These are phyloP conservation scores for Talaromyces sp. DNA, from an alignment of 2,329 filamentous ascomycete species.

Conservation along the genomic window DNA sequence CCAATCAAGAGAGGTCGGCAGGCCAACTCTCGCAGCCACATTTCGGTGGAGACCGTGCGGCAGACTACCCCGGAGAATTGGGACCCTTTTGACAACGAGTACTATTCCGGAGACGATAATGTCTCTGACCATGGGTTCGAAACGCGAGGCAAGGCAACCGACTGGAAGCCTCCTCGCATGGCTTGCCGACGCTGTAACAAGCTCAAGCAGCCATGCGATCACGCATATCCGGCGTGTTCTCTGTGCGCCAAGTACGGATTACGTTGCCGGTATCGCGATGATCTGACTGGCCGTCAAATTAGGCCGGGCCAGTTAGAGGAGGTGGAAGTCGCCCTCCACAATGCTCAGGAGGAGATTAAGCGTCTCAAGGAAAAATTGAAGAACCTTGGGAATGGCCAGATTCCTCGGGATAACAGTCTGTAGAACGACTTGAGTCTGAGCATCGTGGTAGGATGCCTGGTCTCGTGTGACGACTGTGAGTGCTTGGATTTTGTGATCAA, in stretches of 20 bases:
- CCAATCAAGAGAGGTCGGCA: background rate
- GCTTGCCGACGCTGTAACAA: conserved; percentile 15
- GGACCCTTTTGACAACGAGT: conserved; percentile 7
- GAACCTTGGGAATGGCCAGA: background rate
- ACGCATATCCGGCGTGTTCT: conserved; percentile 12
- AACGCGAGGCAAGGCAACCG: conserved; percentile 1
- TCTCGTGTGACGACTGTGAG: background rate
- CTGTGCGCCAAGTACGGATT: background rate
- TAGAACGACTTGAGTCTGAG: background rate
- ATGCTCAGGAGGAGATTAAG: background rate
- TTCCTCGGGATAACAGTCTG: background rate
- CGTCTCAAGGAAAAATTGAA: background rate
- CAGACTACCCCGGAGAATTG: conserved; percentile 1
- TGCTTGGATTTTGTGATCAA: background rate
- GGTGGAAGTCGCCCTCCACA: background rate
- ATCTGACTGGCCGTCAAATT: conserved; percentile 13
- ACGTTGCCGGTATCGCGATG: conserved; percentile 10
- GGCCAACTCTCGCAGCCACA: background rate
- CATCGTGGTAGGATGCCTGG: background rate
- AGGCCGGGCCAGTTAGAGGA: conserved; percentile 14
- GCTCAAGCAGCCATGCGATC: conserved; percentile 12
- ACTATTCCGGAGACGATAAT: conserved; percentile 15
- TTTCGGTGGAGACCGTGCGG: background rate
- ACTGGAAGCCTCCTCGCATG: conserved; percentile 13
- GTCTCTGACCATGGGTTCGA: background rate